Conservation (phyloP, 805 yeast species). For the Starmera amethionina region DNA sequence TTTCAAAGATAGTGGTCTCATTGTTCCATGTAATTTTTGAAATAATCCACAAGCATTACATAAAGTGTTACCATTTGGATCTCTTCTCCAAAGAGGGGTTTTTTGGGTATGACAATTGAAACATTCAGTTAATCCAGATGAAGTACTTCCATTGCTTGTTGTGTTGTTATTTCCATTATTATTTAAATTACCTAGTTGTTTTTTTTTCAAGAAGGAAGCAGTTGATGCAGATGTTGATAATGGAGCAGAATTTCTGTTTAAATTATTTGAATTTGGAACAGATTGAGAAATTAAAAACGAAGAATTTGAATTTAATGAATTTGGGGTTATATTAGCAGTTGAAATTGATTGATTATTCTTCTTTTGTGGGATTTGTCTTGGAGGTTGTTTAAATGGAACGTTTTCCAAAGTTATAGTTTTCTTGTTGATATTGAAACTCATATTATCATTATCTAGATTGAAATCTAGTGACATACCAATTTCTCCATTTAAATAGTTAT, state of each 20-base stretch:
- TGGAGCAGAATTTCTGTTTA: not conserved
- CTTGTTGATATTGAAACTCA: constrained; percentile 7
- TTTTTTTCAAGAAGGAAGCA: constrained; percentile 16
- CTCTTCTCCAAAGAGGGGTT: constrained; percentile 91
- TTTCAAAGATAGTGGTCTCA: constrained; percentile 78
- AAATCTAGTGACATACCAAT: constrained; percentile 30
- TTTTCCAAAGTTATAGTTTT: constrained; percentile 4
- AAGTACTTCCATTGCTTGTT: constrained; percentile 1
- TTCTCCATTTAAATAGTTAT: constrained; percentile 23
- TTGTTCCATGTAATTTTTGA: constrained; percentile 84
- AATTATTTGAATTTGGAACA: not conserved
- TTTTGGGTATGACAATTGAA: constrained; percentile 83
- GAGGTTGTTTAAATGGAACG: not conserved
- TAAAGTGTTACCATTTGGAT: constrained; percentile 80
- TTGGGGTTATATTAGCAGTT: not conserved
- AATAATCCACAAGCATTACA: constrained; percentile 96
- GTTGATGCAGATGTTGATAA: constrained; percentile 7
- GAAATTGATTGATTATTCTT: constrained; percentile 2
- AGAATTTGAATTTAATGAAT: not conserved
- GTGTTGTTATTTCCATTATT: constrained; percentile 2
- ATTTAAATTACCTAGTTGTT: constrained; percentile 7
- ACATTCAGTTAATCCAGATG: constrained; percentile 33
- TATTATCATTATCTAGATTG: constrained; percentile 19
- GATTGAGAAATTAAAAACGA: not conserved
- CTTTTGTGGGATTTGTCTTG: not conserved